Base-by-base conservation (phyloP, 73 alveolate species). In the Blepharisma japonicum region DNA sequence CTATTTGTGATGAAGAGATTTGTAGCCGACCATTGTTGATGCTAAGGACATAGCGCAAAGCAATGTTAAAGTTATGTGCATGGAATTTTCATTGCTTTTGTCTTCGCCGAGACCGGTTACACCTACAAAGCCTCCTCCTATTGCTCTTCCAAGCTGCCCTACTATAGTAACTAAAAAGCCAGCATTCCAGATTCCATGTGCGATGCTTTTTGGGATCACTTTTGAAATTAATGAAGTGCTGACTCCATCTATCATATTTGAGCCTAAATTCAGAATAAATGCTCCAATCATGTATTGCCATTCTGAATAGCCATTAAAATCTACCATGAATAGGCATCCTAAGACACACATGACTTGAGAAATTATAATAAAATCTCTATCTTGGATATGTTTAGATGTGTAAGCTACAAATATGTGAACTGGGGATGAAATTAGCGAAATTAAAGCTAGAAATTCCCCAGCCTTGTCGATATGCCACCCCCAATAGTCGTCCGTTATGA, bases 81-180 rank as follows among this genome's bases (percentile, higher is more conserved):
- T 32, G 42, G 42, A 32, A 3, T 32, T 32, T 32, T 32, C 42
- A 32, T 32, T 32, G 42, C 42, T 32, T 32, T 32, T 32, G 42
- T 32, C 42, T 32, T 32, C 42, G 42, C 42, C 42, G 0, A 32
- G 42, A 3, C 74, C 74, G 2, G 74, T 39, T 18, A 61, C 39
- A 2, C 47, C 46, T 14, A 61, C 23, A 9, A 39, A 20, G 18
- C 14, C 14, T 2, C 49, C 74, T 61, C 74, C 74, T 14, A 61
- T 14, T 61, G 47, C 74, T 61, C 74, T 61, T 18, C 47, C 74
- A 61, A 61, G 74, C 11, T n/a, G 23, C 46, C 74, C 74, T 14
- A 61, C 38, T 20, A 61, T 9, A 20, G 47, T 25, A 1, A 61
- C 46, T 9, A 61, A 2, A 39, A 61, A 61, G 14, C 74, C 74